These are phyloP conservation scores for Entophlyctis luteolus DNA, from an alignment of 192 early-diverging fungal genomes.

Conservation along the genomic window DNA sequence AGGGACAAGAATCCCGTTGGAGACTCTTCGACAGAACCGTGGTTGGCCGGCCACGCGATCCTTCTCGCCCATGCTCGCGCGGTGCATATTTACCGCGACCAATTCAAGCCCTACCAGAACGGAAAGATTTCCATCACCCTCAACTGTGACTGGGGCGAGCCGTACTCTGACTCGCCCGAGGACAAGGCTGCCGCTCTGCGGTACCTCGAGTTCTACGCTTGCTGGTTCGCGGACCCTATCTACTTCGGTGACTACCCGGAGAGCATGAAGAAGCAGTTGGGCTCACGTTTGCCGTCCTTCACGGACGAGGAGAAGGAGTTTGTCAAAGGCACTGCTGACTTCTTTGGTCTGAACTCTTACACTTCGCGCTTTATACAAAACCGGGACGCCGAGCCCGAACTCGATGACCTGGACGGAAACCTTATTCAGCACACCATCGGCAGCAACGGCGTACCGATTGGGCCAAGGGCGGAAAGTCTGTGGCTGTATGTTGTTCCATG, in stretches of 20 bases:
- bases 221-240: constrained; percentile 40
- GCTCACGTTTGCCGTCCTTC: constrained; percentile 29
- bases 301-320: constrained; percentile 31
- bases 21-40: constrained; percentile 31
- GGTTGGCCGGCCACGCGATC: constrained; percentile 25
- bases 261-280: constrained; percentile 18
- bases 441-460: constrained; percentile 5
- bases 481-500: neutral
- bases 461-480: neutral
- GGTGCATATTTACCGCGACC: constrained; percentile 16
- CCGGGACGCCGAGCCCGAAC: neutral
- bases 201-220: constrained; percentile 19
- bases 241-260: constrained; percentile 38
- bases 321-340: constrained; percentile 38
- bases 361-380: constrained; percentile 33
- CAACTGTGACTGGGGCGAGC: neutral
- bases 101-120: constrained; percentile 19
- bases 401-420: neutral
- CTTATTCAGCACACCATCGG: neutral
- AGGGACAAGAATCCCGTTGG: constrained; percentile 13
- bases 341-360: constrained; percentile 40
- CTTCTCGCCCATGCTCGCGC: constrained; percentile 29
- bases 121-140: constrained; percentile 30
- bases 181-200: constrained; percentile 29
- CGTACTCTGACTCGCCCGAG: neutral